phyloP scores from a whole-genome alignment of 176 grass and related monocot genomes.

The Otatea glauca region DNA sequence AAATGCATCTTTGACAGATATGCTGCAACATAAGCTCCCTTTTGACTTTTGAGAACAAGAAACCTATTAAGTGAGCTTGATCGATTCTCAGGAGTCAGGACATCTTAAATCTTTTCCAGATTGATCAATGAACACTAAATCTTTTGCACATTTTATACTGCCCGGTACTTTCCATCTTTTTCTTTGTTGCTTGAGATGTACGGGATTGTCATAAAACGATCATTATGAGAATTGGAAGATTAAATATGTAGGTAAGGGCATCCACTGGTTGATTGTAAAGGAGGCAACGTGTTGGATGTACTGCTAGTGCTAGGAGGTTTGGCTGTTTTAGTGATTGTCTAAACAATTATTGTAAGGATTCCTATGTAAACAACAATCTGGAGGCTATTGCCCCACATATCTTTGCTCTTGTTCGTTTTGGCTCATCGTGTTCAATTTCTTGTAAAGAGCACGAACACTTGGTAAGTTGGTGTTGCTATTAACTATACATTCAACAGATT shows the following conservation, averaged over 20 bases:
- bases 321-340: background rate
- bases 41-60: background rate
- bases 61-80: background rate
- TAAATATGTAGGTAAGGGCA: background rate
- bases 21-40: background rate
- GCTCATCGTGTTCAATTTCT: background rate
- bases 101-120: background rate
- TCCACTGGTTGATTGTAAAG: background rate
- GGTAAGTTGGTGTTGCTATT: background rate
- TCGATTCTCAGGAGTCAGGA: background rate
- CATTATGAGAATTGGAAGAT: background rate
- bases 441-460: background rate
- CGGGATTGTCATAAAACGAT: background rate
- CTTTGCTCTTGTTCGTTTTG: constrained; percentile 20
- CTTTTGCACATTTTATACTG: constrained; percentile 9
- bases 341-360: constrained; percentile 19
- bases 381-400: background rate
- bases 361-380: background rate
- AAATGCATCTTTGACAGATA: background rate
- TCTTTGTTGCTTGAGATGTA: background rate
- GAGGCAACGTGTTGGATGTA: background rate
- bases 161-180: background rate
- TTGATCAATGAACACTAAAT: background rate
- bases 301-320: constrained; percentile 34
- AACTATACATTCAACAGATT: background rate